phyloP scores from a whole-genome alignment of 108 stramenopile genomes.

The Nitzschia sp. region DNA sequence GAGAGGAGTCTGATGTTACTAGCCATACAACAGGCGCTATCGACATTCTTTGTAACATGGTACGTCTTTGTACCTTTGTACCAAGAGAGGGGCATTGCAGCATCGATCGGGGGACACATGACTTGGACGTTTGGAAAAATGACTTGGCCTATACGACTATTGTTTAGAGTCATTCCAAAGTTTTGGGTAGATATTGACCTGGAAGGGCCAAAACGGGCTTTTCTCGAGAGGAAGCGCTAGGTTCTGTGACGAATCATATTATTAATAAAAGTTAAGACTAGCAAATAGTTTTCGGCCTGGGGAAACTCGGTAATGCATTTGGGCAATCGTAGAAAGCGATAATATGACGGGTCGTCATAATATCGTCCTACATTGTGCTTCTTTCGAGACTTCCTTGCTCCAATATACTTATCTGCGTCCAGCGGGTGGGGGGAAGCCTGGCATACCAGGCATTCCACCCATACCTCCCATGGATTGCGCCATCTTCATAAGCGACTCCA shows the following conservation, averaged over 20 bases:
- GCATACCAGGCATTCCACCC: conserved; percentile 20
- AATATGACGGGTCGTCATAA: neutral
- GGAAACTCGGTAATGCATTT: neutral
- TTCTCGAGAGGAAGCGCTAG: neutral
- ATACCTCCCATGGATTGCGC: conserved; percentile 43
- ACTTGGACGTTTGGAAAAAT: conserved; percentile 35
- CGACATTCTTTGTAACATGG: conserved; percentile 31
- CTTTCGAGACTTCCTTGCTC: conserved; percentile 62
- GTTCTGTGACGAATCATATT: too few species aligned
- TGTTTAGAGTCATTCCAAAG: conserved; percentile 3
- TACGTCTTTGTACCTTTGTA: conserved; percentile 28
- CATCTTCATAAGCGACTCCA: conserved; percentile 47
- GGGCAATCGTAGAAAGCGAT: neutral
- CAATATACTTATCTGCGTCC: conserved; percentile 65
- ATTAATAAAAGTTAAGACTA: too few species aligned
- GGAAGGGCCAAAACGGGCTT: neutral
- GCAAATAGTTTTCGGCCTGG: conserved; percentile 14
- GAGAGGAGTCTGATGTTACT: conserved; percentile 15
- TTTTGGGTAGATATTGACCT: too few species aligned
- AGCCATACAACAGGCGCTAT: conserved; percentile 31
- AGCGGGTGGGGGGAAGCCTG: neutral
- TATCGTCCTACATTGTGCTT: neutral
- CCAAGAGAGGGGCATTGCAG: conserved; percentile 16
- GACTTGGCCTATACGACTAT: conserved; percentile 27
- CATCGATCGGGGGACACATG: conserved; percentile 31